Evolutionary conservation across 768 basidiomycete species (phyloP).

Genomic region (Filobasidium wieringae): DNA sequence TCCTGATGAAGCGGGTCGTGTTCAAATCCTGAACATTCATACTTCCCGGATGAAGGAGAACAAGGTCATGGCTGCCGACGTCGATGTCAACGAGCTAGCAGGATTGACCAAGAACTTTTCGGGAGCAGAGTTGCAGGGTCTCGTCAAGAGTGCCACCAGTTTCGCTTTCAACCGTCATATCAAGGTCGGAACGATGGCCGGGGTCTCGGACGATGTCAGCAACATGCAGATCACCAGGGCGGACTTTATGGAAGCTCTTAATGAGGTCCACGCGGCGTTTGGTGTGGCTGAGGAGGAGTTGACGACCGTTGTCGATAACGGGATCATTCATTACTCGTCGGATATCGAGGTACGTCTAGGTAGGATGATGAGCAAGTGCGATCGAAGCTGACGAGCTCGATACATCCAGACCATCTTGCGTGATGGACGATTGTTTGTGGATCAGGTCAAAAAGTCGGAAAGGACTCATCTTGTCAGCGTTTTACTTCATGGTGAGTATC

Average conservation of each 20-base stretch:
- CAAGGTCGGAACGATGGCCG: constrained; percentile 94
- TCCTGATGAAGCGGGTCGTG: constrained; percentile 82
- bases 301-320: constrained; percentile 78
- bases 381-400: background rate
- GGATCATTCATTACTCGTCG: constrained; percentile 76
- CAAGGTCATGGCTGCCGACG: constrained; percentile 76
- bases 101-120: constrained; percentile 87
- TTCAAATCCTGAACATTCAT: constrained; percentile 90
- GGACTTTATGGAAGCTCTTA: constrained; percentile 82
- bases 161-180: constrained; percentile 97
- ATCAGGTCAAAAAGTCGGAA: constrained; percentile 81
- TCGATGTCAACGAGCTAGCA: constrained; percentile 72
- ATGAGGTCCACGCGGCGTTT: constrained; percentile 91
- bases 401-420: constrained; percentile 60
- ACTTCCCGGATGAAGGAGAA: constrained; percentile 88
- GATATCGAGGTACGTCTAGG: constrained; percentile 58
- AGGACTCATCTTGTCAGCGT: constrained; percentile 86
- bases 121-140: constrained; percentile 87
- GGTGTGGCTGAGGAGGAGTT: constrained; percentile 88
- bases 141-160: constrained; percentile 96
- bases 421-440: constrained; percentile 76
- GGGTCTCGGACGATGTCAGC: constrained; percentile 90
- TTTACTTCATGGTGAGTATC: constrained; percentile 56
- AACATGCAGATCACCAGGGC: constrained; percentile 70
- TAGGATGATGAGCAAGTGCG: background rate